Percentiles rank a stretch among this genome's conserved stretches.
These are phyloP conservation scores for Singerocomus inundabilis DNA, from an alignment of 1,284 basidiomycete species.

Conservation along the genomic window DNA sequence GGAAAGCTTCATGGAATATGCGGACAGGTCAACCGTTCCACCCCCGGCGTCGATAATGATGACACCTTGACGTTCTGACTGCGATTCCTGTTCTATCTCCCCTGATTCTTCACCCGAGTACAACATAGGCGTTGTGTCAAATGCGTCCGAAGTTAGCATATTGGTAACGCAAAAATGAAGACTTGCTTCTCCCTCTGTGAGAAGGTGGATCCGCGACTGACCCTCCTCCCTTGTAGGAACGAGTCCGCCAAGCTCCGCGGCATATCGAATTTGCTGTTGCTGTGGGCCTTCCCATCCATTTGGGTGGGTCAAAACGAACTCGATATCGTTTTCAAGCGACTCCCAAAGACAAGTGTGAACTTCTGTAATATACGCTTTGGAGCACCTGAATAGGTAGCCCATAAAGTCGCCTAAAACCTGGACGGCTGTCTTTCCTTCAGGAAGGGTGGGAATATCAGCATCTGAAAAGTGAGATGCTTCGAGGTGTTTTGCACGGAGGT, in stretches of 20 bases:
- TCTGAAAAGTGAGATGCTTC: conserved; percentile 21
- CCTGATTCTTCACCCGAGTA: conserved; percentile 9
- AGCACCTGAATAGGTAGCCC: conserved; percentile 44
- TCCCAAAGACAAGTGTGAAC: conserved; percentile 39
- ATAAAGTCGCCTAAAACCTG: conserved; percentile 53
- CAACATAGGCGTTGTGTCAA: conserved; percentile 27
- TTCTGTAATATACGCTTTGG: conserved; percentile 45
- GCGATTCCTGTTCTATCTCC: conserved; percentile 6
- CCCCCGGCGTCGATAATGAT: conserved; percentile 57
- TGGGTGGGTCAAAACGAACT: conserved; percentile 40
- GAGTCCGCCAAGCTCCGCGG: conserved; percentile 35
- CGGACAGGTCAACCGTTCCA: conserved; percentile 52
- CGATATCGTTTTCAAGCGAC: conserved; percentile 31
- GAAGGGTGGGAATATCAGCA: conserved; percentile 42
- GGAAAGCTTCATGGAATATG: conserved; percentile 36
- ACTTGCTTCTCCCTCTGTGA: conserved; percentile 51
- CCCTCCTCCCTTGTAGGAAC: conserved; percentile 27
- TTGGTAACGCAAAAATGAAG: conserved; percentile 44
- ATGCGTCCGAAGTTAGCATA: conserved; percentile 31
- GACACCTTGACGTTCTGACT: conserved; percentile 32
- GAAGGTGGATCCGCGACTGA: conserved; percentile 38
- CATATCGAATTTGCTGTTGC: conserved; percentile 37
- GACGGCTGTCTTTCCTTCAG: conserved; percentile 41
- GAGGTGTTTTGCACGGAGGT: conserved; percentile 42
- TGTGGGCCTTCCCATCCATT: conserved; percentile 44